Base-by-base conservation (phyloP, 1,139 yeast species). In the Dujonia santamariae region DNA sequence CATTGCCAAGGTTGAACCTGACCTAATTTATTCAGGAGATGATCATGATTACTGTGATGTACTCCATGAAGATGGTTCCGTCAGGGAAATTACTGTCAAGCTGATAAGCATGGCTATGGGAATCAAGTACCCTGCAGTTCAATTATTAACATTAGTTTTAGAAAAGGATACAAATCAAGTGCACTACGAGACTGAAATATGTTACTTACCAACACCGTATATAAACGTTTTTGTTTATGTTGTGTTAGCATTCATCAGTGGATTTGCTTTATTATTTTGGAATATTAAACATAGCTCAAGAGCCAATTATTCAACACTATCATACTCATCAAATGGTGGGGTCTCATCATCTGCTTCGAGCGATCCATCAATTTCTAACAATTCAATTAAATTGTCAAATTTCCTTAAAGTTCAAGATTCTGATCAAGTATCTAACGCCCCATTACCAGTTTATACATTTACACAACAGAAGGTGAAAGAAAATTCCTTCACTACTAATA, bases 101-200 rank as follows among this genome's bases (percentile, higher is more conserved):
- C 72, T 80, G 17, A 67, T 75, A 7, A 70, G 78, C 30, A 72
- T 76, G 78, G 80, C 81, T 18, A 75, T 75, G 80, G 80, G 81
- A 1, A 72, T 73, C 22, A 49, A 54, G 35, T 55, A 56, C 29
- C 82, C 82, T 0, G 81, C 78, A 0, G 77, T 75, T 3, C 78
- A 75, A 45, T 44, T 75, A 28, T 49, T 76, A 7, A 53, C 76
- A 0, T 18, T 36, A 9, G 30, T 30, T 4, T n/a, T 28, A 3
- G 28, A 33, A 11, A 30, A 21, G 28, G 33, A 22, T 9, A 9
- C 17, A 4, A 35, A 46, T 8, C 42, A 41, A 13, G 57, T 60
- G 40, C 41, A 46, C 4, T 71, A 68, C 45, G 51, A 59, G n/a
- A 68, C 74, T 2, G 44, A 53, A 4, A 48, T 74, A 19, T 76